These are phyloP conservation scores for Claviceps sp. DNA, from an alignment of 2,329 filamentous ascomycete species.

Conservation along the genomic window DNA sequence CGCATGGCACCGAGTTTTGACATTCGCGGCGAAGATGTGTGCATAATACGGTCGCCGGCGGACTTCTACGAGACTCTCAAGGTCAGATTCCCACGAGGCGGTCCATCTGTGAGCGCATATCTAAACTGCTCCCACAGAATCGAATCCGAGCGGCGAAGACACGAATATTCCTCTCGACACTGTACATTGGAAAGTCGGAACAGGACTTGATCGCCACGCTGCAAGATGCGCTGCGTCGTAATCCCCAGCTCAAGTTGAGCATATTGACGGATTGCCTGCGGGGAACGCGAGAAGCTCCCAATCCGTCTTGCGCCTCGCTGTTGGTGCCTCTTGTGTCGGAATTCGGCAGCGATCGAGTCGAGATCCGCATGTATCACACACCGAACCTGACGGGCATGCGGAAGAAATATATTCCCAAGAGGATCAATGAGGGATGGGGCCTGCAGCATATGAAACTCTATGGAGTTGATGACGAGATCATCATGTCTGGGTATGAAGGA, in stretches of 20 bases:
- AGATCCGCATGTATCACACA: conserved; percentile 95
- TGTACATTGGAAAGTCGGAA: conserved; percentile 93
- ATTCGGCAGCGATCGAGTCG: conserved; percentile 80
- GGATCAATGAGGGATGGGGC: conserved; percentile 97
- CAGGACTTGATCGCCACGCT: conserved; percentile 74
- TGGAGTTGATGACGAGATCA: conserved; percentile 86
- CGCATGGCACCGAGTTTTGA: conserved; percentile 83
- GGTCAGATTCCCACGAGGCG: conserved; percentile 31
- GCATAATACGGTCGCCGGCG: conserved; percentile 64
- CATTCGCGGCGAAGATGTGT: conserved; percentile 65
- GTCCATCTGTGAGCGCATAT: background rate
- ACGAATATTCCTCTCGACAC: conserved; percentile 82
- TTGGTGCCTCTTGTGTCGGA: conserved; percentile 71
- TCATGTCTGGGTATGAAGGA: conserved; percentile 61
- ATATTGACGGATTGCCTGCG: conserved; percentile 85
- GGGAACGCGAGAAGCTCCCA: conserved; percentile 79
- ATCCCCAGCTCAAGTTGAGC: conserved; percentile 66
- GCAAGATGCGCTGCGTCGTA: conserved; percentile 57
- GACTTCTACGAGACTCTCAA: conserved; percentile 89
- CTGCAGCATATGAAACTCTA: conserved; percentile 99
- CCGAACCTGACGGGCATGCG: conserved; percentile 81
- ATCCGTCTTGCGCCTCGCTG: conserved; percentile 77
- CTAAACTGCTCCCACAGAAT: conserved; percentile 28
- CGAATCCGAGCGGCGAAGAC: conserved; percentile 71
- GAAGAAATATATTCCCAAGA: conserved; percentile 70